Conservation (phyloP, 1,139 yeast genomes). For the Pichia kudriavzevii region DNA sequence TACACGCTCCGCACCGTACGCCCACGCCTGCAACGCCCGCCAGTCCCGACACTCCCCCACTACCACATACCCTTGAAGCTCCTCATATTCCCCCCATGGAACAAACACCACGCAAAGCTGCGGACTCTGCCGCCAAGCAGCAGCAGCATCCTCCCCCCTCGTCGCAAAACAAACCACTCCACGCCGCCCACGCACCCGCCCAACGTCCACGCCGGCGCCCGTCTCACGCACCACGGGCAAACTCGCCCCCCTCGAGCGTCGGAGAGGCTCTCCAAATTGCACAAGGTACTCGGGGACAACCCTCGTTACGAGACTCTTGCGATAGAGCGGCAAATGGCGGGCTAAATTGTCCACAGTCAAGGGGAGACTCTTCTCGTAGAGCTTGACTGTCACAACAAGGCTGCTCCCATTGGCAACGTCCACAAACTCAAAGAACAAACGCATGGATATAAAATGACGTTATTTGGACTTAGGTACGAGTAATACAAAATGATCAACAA, state of each 20-base stretch:
- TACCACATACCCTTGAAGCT: conserved; percentile 9
- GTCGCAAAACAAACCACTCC: conserved; percentile 11
- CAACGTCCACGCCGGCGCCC: no score
- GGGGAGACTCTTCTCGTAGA: conserved; percentile 9
- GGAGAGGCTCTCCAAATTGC: conserved; percentile 12
- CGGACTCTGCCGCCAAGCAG: no score
- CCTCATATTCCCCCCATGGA: conserved; percentile 11
- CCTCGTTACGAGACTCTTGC: conserved; percentile 10
- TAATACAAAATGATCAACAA: no score
- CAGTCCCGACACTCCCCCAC: conserved; percentile 15
- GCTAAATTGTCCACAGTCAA: conserved; percentile 4
- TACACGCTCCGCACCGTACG: no score
- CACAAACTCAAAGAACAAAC: no score
- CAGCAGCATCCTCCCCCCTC: no score
- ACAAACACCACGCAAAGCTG: conserved; percentile 12
- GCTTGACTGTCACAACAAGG: conserved; percentile 9
- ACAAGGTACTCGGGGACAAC: conserved; percentile 13
- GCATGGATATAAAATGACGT: conserved; percentile 4
- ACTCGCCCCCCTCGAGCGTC: not conserved
- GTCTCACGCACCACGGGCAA: not conserved
- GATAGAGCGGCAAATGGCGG: conserved; percentile 3
- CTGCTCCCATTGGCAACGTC: no score
- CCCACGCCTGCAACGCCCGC: conserved; percentile 8
- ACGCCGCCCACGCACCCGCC: conserved; percentile 3
- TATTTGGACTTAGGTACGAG: no score